Evolutionary conservation across 2,329 filamentous ascomycete species (phyloP), one percentile per base, ranked within the genome.

Genomic region (Akanthomyces lecanii): DNA sequence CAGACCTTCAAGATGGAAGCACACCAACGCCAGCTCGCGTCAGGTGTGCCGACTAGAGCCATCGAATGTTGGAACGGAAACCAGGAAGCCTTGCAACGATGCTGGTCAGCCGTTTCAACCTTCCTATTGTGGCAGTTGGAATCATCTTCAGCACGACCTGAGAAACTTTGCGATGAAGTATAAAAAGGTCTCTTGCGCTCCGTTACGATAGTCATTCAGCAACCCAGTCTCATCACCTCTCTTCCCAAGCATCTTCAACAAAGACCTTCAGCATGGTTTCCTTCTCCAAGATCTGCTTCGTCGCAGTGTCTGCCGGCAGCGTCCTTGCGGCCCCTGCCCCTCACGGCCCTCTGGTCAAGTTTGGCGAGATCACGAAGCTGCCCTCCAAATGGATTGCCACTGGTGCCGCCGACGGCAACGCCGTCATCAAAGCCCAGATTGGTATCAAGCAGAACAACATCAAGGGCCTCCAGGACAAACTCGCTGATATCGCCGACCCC

Each of bases 401-500:
- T 16, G 62, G 62, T 18, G 28, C 50, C 5, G 62, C 55, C 10
- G 55, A 53, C 62, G 21, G 48, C 40, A 30, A 23, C 21, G 51
- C 62, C 12, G 21, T 62, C 21, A 59, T 64, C 51, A 64, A 62
- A 47, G 58, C 47, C 7, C 63, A 64, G 45, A 64, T 64, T 23
- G 63, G 63, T 28, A 50, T 64, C 36, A 62, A 62, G 63, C 59
- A 64, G 40, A 54, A 50, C 58, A 71, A 71, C 62, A 68, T 71
- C 23, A 64, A 69, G 23, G 63, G 64, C 44, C 68, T 72, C 18
- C 67, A 71, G 47, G 52, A 66, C n/a, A 66, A 64, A 61, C 70
- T 72, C 28, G 61, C 63, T 14, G 65, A 66, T 10, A 66, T 72
- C 7, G 69, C 70, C 18, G 66, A 70, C 38, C 70, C 70, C 5